These are phyloP conservation scores for Acorus gramineus DNA, from an alignment of 106 monocot species.

Conservation along the genomic window DNA sequence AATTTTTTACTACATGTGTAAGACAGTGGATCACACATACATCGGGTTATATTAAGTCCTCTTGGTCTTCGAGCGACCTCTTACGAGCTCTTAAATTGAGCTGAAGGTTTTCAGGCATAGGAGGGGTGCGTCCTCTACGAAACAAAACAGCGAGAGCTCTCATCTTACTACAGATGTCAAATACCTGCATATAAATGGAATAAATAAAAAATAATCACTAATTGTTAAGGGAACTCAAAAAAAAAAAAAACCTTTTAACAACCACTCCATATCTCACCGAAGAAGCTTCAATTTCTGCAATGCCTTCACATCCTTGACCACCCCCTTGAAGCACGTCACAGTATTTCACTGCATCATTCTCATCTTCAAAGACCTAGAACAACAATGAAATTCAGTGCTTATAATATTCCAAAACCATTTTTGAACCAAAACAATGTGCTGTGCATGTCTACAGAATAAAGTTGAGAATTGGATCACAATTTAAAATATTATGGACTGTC, in stretches of 20 bases:
- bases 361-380: conserved; percentile 86
- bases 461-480: no score
- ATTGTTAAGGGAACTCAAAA: background rate
- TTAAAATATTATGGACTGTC: no score
- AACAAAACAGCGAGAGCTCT: conserved; percentile 87
- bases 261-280: conserved; percentile 36
- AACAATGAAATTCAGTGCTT: no score
- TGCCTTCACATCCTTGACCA: conserved; percentile 85
- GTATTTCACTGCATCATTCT: conserved; percentile 64
- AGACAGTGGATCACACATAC: no score
- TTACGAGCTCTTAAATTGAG: conserved; percentile 76
- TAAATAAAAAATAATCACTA: no score
- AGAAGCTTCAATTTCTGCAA: conserved; percentile 92
- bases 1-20: no score
- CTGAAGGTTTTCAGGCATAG: conserved; percentile 80
- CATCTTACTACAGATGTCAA: conserved; percentile 82
- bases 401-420: no score
- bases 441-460: no score
- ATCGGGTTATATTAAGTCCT: background rate
- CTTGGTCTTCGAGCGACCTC: conserved; percentile 79
- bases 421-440: no score
- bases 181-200: conserved; percentile 40
- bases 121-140: conserved; percentile 70
- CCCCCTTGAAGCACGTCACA: conserved; percentile 82
- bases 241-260: background rate